phyloP scores from a whole-genome alignment of 2,329 filamentous ascomycete species.

The Escovopsis sp. region DNA sequence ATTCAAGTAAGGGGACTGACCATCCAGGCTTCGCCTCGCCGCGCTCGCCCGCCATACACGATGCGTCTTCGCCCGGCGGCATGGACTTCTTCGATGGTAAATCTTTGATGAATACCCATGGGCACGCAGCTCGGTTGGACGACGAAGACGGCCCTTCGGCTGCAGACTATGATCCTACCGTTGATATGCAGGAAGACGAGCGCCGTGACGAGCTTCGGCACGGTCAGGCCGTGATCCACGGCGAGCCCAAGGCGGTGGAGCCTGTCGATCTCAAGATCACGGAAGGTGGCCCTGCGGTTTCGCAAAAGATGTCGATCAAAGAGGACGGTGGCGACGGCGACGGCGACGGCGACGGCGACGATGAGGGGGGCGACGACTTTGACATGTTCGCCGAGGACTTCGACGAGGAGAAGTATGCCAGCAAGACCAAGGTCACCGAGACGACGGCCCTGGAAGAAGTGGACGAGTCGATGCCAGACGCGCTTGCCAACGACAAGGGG shows the following conservation, averaged over 20 bases:
- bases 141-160: conserved; percentile 67
- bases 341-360: conserved; percentile 30
- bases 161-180: conserved; percentile 79
- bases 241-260: conserved; percentile 20
- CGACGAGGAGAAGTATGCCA: conserved; percentile 50
- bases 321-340: conserved; percentile 45
- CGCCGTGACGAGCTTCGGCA: conserved; percentile 52
- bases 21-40: conserved; percentile 26
- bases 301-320: conserved; percentile 11
- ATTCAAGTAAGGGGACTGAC: conserved; percentile 10
- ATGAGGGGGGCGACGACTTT: conserved; percentile 56
- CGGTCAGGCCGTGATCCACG: conserved; percentile 37
- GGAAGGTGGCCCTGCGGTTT: conserved; percentile 15
- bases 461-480: conserved; percentile 32
- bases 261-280: conserved; percentile 13
- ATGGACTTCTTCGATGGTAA: conserved; percentile 53
- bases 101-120: conserved; percentile 49
- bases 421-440: conserved; percentile 26
- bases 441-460: conserved; percentile 20
- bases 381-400: conserved; percentile 87
- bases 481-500: conserved; percentile 50
- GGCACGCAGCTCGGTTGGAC: conserved; percentile 13
- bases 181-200: conserved; percentile 77
- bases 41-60: conserved; percentile 28
- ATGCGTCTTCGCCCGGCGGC: conserved; percentile 40